These are phyloP conservation scores for Russula griseocarnosa DNA, from an alignment of 768 basidiomycete species.

Conservation along the genomic window DNA sequence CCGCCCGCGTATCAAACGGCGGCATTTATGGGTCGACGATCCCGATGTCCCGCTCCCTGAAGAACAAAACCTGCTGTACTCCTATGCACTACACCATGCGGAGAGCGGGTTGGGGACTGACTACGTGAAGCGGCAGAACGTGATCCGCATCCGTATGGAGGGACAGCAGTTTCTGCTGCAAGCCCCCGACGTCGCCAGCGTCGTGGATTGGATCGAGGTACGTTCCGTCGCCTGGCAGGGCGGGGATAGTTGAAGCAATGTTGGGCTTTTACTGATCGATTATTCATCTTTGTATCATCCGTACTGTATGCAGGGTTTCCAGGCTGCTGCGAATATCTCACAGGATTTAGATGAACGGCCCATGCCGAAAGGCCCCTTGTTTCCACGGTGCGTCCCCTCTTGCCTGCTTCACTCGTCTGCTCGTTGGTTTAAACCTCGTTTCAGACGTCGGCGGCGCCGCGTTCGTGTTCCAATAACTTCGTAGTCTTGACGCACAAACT, in stretches of 20 bases:
- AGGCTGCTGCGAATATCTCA: constrained; percentile 88
- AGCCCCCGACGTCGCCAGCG: constrained; percentile 73
- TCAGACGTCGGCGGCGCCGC: constrained; percentile 26
- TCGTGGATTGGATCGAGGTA: constrained; percentile 97
- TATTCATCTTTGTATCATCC: not conserved
- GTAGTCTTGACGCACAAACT: not conserved
- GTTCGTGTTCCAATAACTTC: not conserved
- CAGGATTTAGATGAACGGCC: constrained; percentile 86
- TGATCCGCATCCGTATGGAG: constrained; percentile 86
- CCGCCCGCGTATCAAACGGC: constrained; percentile 11
- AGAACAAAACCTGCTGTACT: constrained; percentile 52
- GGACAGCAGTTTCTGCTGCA: constrained; percentile 97
- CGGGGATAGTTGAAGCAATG: not conserved
- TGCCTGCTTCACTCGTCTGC: not conserved
- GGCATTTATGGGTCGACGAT: constrained; percentile 24
- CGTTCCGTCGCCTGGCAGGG: constrained; percentile 31
- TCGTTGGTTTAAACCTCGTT: not conserved
- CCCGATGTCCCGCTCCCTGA: constrained; percentile 41
- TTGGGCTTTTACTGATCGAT: not conserved
- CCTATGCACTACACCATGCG: constrained; percentile 82
- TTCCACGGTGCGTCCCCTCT: constrained; percentile 61
- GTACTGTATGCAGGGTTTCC: constrained; percentile 58
- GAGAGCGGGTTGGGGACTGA: constrained; percentile 95
- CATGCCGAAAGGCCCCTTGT: constrained; percentile 88
- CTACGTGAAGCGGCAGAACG: constrained; percentile 89